Percentiles rank a stretch among this genome's conserved stretches.
Conservation (phyloP, 2,329 filamentous ascomycete genomes). For the Fusarium musae region DNA sequence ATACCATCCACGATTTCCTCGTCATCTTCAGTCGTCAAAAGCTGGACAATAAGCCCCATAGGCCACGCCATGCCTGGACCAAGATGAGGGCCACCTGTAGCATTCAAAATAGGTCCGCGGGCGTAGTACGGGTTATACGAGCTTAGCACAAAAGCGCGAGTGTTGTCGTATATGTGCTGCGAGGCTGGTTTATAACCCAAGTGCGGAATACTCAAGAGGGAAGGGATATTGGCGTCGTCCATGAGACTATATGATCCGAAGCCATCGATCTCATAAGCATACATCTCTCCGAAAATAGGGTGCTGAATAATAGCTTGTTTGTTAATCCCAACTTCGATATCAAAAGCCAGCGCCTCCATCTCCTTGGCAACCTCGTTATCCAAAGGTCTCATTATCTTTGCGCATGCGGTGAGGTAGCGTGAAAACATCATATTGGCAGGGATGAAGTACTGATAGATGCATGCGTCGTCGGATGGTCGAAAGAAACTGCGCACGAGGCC, state of each 20-base stretch:
- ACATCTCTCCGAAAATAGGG: constrained; percentile 71
- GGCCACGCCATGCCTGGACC: constrained; percentile 83
- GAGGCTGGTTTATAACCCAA: constrained; percentile 68
- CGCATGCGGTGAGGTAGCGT: constrained; percentile 65
- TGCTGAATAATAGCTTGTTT: constrained; percentile 74
- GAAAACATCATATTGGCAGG: constrained; percentile 90
- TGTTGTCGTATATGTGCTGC: constrained; percentile 75
- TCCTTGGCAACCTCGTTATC: constrained; percentile 62
- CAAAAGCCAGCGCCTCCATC: constrained; percentile 67
- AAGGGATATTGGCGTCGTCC: constrained; percentile 74
- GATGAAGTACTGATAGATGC: constrained; percentile 86
- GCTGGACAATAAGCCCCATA: constrained; percentile 83
- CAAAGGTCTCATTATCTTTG: constrained; percentile 58
- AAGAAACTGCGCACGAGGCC: constrained; percentile 89
- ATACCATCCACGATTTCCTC: constrained; percentile 78
- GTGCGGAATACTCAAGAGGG: constrained; percentile 69
- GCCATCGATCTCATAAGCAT: constrained; percentile 77
- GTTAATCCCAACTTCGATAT: constrained; percentile 73
- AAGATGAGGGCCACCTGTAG: constrained; percentile 63
- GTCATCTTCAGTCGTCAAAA: constrained; percentile 81
- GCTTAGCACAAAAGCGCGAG: constrained; percentile 78
- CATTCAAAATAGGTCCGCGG: constrained; percentile 62
- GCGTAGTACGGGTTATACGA: constrained; percentile 79
- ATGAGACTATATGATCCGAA: constrained; percentile 70
- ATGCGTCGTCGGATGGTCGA: constrained; percentile 89